Evolutionary conservation across 1,284 basidiomycete species (phyloP), one percentile per base, ranked within the genome.

Genomic region (Anthracocystis setariae): DNA sequence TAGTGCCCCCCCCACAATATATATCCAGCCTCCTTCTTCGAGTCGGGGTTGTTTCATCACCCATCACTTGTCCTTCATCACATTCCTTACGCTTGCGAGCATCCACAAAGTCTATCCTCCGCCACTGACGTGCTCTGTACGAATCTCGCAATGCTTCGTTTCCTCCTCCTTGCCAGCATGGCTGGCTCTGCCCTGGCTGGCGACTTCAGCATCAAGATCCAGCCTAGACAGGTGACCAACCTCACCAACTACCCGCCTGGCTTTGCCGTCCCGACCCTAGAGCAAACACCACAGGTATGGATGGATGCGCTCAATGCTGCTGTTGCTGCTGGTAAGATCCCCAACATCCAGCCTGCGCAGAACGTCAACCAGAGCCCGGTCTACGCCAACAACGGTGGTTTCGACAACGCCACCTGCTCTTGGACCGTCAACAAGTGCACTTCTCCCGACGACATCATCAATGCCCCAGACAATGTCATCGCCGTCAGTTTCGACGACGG

Each of bases 401-500:
- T 54, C 37, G 51, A 66, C n/a, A 39, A 42, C 27, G 25, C 42
- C 15, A 61, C 56, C 17, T 78, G 76, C 65, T 73, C 61, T 25
- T 78, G 77, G 77, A 70, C 69, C 25, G 53, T 49, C 42, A 71
- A 60, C 23, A 63, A 89, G 74, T 92, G 91, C 81, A 77, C 84
- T 44, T 86, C 85, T 54, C 70, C 85, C 3, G 88, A 83, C 17
- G 89, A 91, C 73, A 77, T 91, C 49, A 91, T 89, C 89, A 88
- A 92, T 71, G 89, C 88, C 9, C 75, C 76, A 8, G 58, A 55
- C 42, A 52, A 61, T 37, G 40, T 55, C 25, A 51, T 73, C 23
- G 67, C 55, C 32, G 43, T 82, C 24, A 71, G 68, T 18, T 85
- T 85, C 79, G 92, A 92, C 77, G 91, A 93, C 77, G 92, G 92